phyloP scores from a whole-genome alignment of 2,329 filamentous ascomycete genomes.

The Alternaria sp. region DNA sequence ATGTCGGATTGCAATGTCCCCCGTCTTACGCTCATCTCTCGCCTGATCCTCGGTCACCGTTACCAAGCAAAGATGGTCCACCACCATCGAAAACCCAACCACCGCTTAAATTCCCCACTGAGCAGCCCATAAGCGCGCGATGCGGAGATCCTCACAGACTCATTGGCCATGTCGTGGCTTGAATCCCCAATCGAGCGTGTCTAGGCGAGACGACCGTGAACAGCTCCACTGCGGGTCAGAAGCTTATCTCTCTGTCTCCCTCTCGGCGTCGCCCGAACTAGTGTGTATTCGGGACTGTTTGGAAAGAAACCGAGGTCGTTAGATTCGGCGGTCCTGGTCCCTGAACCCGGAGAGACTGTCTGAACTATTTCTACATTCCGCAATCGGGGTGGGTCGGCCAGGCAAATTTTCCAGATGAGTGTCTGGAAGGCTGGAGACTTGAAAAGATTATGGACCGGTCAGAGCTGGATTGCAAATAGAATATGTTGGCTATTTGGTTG shows the following conservation, averaged over 20 bases:
- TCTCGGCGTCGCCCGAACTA: constrained; percentile 9
- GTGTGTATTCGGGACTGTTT: background rate
- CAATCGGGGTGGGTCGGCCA: constrained; percentile 18
- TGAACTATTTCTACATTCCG: background rate
- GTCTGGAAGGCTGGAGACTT: constrained; percentile 8
- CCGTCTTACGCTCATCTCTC: constrained; percentile 1
- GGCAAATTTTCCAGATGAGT: constrained; percentile 24
- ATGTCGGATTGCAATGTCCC: background rate
- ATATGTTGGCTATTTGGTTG: background rate
- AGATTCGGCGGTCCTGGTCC: constrained; percentile 11
- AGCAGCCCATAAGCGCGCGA: background rate
- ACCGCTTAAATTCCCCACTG: background rate
- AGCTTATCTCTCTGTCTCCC: constrained; percentile 10
- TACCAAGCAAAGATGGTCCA: background rate
- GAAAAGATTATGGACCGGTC: background rate
- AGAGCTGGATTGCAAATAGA: background rate
- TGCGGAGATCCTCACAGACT: background rate
- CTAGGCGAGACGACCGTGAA: constrained; percentile 14
- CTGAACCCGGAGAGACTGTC: constrained; percentile 5
- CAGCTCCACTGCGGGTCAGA: constrained; percentile 22
- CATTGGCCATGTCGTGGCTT: constrained; percentile 14
- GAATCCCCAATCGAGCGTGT: constrained; percentile 3
- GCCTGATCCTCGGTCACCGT: constrained; percentile 11
- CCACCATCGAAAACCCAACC: background rate
- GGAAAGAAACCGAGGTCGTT: constrained; percentile 11